Conservation (phyloP, 495 filamentous ascomycete species). For the Aspergillus haitiensis region DNA sequence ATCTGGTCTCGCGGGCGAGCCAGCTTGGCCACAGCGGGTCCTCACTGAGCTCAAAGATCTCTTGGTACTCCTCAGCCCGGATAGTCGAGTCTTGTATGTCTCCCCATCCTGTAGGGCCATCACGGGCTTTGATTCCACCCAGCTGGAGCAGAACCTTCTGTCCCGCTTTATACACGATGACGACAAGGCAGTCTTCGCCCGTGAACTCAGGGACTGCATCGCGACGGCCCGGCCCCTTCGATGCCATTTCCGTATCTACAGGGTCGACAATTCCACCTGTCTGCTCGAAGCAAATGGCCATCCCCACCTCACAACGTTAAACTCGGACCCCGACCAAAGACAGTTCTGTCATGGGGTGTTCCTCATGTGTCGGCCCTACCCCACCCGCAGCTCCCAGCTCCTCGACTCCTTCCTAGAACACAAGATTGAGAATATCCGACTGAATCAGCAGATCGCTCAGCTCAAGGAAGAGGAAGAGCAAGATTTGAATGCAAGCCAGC, state of each 20-base stretch:
- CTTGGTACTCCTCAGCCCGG: slow-evolving; percentile 79
- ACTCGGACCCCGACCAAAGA: slow-evolving; percentile 8
- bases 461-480: slow-evolving; percentile 83
- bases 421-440: slow-evolving; percentile 93
- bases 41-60: slow-evolving; percentile 89
- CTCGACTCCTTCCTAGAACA: slow-evolving; percentile 95
- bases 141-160: slow-evolving; percentile 73
- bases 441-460: slow-evolving; percentile 80
- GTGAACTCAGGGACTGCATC: slow-evolving; percentile 91
- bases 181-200: slow-evolving; percentile 79
- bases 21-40: slow-evolving; percentile 86
- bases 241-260: slow-evolving; percentile 87
- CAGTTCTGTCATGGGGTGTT: slow-evolving; percentile 82
- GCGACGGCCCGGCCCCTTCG: slow-evolving; percentile 74
- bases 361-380: slow-evolving; percentile 90
- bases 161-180: slow-evolving; percentile 83
- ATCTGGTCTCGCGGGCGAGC: slow-evolving; percentile 61
- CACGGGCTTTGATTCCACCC: slow-evolving; percentile 69
- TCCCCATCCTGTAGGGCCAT: slow-evolving; percentile 78
- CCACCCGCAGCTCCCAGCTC: slow-evolving; percentile 77
- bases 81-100: slow-evolving; percentile 79
- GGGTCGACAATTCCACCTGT: slow-evolving; percentile 67
- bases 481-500: slow-evolving; percentile 53
- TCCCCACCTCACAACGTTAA: slow-evolving; percentile 67
- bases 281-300: slow-evolving; percentile 92